Evolutionary conservation across 2,329 filamentous ascomycete genomes (phyloP), one percentile per base, ranked within the genome.

Genomic region (Fusarium equiseti): DNA sequence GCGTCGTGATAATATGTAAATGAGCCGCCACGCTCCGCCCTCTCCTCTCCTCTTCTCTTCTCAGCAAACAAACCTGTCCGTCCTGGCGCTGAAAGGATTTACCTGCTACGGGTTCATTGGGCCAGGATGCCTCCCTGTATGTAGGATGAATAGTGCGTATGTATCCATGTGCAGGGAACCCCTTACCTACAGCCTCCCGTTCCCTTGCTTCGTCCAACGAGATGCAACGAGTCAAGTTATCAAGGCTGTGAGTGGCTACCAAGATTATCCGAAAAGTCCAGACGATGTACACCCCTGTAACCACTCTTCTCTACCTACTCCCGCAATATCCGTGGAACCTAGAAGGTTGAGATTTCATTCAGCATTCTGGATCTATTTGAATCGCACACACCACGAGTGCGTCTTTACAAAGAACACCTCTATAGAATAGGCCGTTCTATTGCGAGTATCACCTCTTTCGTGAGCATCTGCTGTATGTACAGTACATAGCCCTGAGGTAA

Each of bases 1-100:
- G 62, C 57, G 70, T 67, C 45, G 60, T 71, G 71, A 75, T 75
- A 75, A 74, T 75, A 75, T 73, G 67, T 70, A 66, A 62, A 72
- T 52, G 51, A 45, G 29, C 16, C 50, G 40, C 48, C 40, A 32
- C 29, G 16, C 48, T 58, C 60, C 46, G 49, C 63, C 31, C 31
- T 49, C 59, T 32, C 64, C 18, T 45, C 58, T 38, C 10, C 35
- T 38, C 35, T 38, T 12, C 35, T n/a, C 59, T 32, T 65, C 15
- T 45, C 58, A 63, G 32, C 32, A 52, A 52, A 52, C 50, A 42
- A 53, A 27, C n/a, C 50, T 20, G 18, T 18, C 38, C 49, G 29
- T 45, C 32, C 63, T 63, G 53, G 59, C 63, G 26, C 52, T 58
- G 43, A 46, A 55, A 49, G 57, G 48, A 64, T 45, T 50, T 54